These are phyloP conservation scores for Penicillium sp. DNA, from an alignment of 2,329 filamentous ascomycete species.

Conservation along the genomic window DNA sequence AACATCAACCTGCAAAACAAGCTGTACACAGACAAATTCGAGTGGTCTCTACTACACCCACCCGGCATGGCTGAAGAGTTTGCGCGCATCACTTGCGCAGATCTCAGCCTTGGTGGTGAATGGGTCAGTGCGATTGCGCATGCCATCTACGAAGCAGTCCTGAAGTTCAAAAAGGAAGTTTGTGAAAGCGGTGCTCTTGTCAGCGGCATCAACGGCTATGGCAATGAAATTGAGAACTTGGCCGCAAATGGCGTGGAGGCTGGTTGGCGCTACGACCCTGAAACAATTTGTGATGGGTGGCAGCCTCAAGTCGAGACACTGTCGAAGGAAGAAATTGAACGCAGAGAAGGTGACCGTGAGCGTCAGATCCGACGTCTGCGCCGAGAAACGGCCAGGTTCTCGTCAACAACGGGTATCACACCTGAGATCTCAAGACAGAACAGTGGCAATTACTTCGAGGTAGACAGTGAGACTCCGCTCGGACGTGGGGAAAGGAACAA, in stretches of 20 bases:
- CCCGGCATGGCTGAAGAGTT: constrained; percentile 90
- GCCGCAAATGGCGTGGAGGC: constrained; percentile 78
- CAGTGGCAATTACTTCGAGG: constrained; percentile 54
- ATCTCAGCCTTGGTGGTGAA: constrained; percentile 83
- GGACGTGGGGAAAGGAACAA: constrained; percentile 89
- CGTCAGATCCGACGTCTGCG: constrained; percentile 81
- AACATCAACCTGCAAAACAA: constrained; percentile 89
- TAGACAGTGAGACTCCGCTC: constrained; percentile 72
- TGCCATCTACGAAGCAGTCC: constrained; percentile 91
- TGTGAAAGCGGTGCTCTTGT: constrained; percentile 88
- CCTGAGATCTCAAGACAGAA: constrained; percentile 66
- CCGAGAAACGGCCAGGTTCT: constrained; percentile 89
- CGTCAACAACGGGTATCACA: constrained; percentile 76
- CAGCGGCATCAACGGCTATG: constrained; percentile 65
- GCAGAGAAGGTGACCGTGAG: constrained; percentile 90
- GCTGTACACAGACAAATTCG: constrained; percentile 94
- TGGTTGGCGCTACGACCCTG: constrained; percentile 93
- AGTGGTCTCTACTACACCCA: constrained; percentile 92
- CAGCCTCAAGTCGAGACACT: constrained; percentile 77
- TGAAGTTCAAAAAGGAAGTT: constrained; percentile 92
- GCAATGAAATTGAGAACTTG: constrained; percentile 79
- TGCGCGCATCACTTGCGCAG: constrained; percentile 86
- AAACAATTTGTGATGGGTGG: constrained; percentile 81
- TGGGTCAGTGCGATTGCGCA: constrained; percentile 94
- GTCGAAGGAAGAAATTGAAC: constrained; percentile 95